A percentile compares a stretch with the other conserved stretches of the same genome.
Evolutionary conservation across 139 green algal species (phyloP).

Genomic region (Mychonastes homosphaera): DNA sequence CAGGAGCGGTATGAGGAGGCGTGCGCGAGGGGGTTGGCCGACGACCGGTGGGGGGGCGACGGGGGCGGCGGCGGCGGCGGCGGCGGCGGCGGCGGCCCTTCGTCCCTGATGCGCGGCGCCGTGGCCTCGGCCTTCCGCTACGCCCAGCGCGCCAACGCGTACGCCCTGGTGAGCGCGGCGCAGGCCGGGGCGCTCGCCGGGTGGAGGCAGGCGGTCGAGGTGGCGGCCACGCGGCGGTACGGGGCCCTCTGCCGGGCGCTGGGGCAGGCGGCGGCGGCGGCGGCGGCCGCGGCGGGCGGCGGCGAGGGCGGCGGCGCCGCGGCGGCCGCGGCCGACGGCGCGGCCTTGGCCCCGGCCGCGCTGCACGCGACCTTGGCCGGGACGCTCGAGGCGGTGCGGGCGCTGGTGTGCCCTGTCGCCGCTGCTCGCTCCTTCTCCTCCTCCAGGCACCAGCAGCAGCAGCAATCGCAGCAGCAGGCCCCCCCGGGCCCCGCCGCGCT

Average conservation of each 20-base stretch:
- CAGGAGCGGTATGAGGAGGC: conserved; percentile 29
- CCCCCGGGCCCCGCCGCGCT: conserved; percentile 3
- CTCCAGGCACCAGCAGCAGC: no score
- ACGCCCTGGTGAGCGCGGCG: conserved; percentile 29
- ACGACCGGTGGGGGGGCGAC: conserved; percentile 3
- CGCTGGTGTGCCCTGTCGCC: conserved; percentile 20
- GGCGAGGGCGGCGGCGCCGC: no score
- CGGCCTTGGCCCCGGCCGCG: conserved; percentile 8
- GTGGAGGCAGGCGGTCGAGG: conserved; percentile 41
- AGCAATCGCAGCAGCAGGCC: no score
- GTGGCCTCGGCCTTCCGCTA: conserved; percentile 19
- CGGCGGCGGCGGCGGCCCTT: no score
- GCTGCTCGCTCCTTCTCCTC: no score
- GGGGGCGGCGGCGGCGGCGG: conserved; percentile 19
- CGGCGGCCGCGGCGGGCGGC: no score
- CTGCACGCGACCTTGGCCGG: conserved; percentile 8
- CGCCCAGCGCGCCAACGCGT: conserved; percentile 46
- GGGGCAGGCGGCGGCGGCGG: no score
- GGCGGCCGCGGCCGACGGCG: no score
- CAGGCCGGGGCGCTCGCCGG: conserved; percentile 33
- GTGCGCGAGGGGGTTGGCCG: no score
- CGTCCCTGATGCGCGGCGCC: conserved; percentile 30
- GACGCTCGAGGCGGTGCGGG: conserved; percentile 12
- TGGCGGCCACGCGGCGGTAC: conserved; percentile 43
- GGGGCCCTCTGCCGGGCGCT: conserved; percentile 12